Conservation (phyloP, 2,329 filamentous ascomycete genomes). For the Ramularia collo-cygni region DNA sequence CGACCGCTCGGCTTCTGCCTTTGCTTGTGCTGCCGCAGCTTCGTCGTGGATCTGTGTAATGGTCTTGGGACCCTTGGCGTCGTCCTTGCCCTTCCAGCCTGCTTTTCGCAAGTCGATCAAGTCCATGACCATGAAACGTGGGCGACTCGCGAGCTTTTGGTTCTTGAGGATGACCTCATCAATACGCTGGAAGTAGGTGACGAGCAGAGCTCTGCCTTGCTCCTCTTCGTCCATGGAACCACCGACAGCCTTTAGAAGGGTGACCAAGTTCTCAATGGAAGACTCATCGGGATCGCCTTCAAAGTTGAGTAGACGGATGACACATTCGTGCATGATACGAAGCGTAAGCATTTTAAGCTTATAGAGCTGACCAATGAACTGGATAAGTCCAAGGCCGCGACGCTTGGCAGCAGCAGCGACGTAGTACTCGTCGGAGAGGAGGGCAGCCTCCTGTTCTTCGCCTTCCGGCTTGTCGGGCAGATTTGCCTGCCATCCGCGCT, state of each 20-base stretch:
- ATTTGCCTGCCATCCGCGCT: conserved; percentile 92
- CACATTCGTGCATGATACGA: conserved; percentile 99
- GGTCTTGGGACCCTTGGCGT: conserved; percentile 96
- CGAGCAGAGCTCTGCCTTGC: conserved; percentile 80
- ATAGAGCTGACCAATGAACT: conserved; percentile 98
- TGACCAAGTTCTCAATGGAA: conserved; percentile 91
- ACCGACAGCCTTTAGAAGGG: conserved; percentile 87
- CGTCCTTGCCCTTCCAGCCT: conserved; percentile 83
- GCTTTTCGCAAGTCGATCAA: conserved; percentile 73
- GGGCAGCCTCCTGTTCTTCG: conserved; percentile 61
- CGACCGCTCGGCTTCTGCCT: conserved; percentile 54
- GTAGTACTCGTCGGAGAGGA: conserved; percentile 97
- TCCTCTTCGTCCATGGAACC: conserved; percentile 70
- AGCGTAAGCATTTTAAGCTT: conserved; percentile 98
- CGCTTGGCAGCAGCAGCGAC: conserved; percentile 87
- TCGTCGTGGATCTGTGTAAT: conserved; percentile 85
- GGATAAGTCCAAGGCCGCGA: conserved; percentile 92
- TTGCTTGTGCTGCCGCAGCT: conserved; percentile 71
- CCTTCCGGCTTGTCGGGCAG: conserved; percentile 72
- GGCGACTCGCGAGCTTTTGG: conserved; percentile 69
- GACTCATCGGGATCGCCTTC: conserved; percentile 89
- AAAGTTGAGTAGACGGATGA: conserved; percentile 94
- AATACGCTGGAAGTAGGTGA: conserved; percentile 89
- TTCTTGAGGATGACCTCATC: conserved; percentile 71
- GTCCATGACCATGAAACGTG: conserved; percentile 96